Conservation (phyloP, 805 yeast genomes). For the Pichia manshurica region DNA sequence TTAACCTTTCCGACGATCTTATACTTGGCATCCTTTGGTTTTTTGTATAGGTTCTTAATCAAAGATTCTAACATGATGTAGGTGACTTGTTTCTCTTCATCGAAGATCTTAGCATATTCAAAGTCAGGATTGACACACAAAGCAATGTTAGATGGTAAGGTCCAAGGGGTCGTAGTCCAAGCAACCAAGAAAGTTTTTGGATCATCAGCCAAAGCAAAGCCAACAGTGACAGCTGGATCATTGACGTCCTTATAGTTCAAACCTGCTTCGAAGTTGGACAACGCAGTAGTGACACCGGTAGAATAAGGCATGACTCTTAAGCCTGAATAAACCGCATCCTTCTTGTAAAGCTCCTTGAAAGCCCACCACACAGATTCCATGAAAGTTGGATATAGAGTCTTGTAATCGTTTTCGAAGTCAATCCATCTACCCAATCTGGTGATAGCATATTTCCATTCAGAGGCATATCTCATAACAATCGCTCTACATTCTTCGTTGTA, state of each 20-base stretch:
- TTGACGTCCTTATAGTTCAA: constrained; percentile 95
- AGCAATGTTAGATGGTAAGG: constrained; percentile 89
- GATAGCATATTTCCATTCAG: constrained; percentile 89
- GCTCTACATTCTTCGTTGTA: constrained; percentile 93
- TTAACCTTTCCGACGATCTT: constrained; percentile 72
- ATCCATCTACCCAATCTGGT: constrained; percentile 98
- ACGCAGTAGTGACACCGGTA: constrained; percentile 93
- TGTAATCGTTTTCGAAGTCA: constrained; percentile 97
- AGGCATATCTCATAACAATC: constrained; percentile 96
- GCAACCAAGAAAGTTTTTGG: constrained; percentile 84
- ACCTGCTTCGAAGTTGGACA: constrained; percentile 97
- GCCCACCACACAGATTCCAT: constrained; percentile 99
- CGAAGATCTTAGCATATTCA: constrained; percentile 87
- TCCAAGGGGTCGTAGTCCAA: constrained; percentile 99
- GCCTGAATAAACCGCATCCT: constrained; percentile 89
- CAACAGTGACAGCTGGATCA: constrained; percentile 94
- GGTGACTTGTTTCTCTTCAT: constrained; percentile 76
- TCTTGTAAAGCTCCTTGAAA: constrained; percentile 79
- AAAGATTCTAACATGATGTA: constrained; percentile 82
- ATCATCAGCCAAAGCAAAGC: constrained; percentile 75
- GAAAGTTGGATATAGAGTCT: constrained; percentile 88
- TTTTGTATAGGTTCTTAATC: constrained; percentile 81
- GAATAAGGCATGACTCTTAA: constrained; percentile 98
- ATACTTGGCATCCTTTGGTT: constrained; percentile 85
- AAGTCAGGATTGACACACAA: constrained; percentile 87